Percentiles rank a stretch among this genome's conserved stretches.
Conservation (phyloP, 2,329 filamentous ascomycete species). For the Metarhizium robertsii region DNA sequence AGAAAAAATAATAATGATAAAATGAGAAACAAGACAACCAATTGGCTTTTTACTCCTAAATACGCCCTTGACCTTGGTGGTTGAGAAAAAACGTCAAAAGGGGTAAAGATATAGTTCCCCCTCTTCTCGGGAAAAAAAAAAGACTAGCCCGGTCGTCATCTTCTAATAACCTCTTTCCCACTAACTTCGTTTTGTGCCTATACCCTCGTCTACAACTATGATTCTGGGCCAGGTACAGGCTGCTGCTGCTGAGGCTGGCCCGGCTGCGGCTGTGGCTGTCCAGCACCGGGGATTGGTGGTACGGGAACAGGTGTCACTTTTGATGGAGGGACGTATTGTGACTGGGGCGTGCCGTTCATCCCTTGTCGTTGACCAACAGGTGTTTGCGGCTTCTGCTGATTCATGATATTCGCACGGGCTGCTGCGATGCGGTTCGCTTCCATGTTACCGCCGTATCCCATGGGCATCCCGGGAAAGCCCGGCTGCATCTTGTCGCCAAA, state of each 20-base stretch:
- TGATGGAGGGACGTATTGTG: slow-evolving; percentile 22
- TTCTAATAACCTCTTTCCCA: neutral
- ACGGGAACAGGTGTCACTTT: slow-evolving; percentile 36
- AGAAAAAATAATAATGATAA: neutral
- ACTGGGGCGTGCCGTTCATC: slow-evolving; percentile 25
- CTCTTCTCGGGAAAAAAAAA: neutral
- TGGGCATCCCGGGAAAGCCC: slow-evolving; percentile 28
- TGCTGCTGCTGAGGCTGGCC: slow-evolving; percentile 1
- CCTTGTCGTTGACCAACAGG: slow-evolving; percentile 20
- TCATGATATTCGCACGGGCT: slow-evolving; percentile 26
- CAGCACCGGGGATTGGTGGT: slow-evolving; percentile 31
- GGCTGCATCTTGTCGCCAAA: slow-evolving; percentile 37
- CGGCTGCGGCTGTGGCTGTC: slow-evolving; percentile 14
- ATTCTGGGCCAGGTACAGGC: slow-evolving; percentile 1
- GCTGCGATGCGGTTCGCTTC: slow-evolving; percentile 22
- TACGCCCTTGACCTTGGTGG: neutral
- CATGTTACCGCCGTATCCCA: slow-evolving; percentile 22
- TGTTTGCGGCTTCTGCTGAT: slow-evolving; percentile 27
- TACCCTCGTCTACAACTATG: neutral
- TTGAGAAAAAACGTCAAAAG: neutral
- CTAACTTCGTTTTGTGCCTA: neutral
- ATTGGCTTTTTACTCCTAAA: slow-evolving; percentile 1
- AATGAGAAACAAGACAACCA: neutral
- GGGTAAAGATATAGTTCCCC: neutral
- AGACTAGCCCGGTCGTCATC: neutral